Base-by-base conservation (phyloP, 1,284 basidiomycete species). In the Apiotrichum sp. region DNA sequence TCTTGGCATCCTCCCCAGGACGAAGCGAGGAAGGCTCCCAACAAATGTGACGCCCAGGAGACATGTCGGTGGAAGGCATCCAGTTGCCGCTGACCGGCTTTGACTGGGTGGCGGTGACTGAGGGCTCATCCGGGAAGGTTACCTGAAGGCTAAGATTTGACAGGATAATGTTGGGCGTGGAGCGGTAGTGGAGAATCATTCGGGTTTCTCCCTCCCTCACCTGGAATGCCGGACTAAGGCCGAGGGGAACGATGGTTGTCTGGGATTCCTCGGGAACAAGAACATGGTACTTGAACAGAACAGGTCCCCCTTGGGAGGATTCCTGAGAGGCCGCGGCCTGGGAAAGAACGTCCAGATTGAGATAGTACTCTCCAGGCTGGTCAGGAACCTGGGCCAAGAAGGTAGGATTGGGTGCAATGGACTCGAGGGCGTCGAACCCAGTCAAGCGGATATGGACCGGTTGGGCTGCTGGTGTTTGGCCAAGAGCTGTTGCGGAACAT, bases 241-340 rank as follows among this genome's bases (percentile, higher is more conserved):
- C 53, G 4, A 82, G 56, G 0, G 80, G 80, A 1, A 78, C 68
- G 38, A 68, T 69, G 9, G 64, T 51, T 1, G 51, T 31, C 31
- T 75, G 73, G 22, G 71, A 41, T 1, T 69, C 69, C 10, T 72
- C 67, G 5, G 72, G 66, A 10, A 79, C 66, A 52, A 78, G 72
- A 16, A 82, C 72, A 52, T 81, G 78, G 59, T 82, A 82, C 64
- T 79, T 79, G 68, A 82, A 76, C 32, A 80, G 65, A 38, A 77
- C 62, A 55, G 60, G 72, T 61, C 55, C 11, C 10, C 47, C 41
- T 5, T 44, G 59, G 29, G 29, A 29, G 29, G 29, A 29, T 29
- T 29, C 29, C 29, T 29, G 29, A 29, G 29, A 29, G 40, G 57
- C 42, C 22, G 57, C 68, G 38, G 59, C 66, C 7, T 57, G 53